Evolutionary conservation across 1,284 basidiomycete genomes (phyloP).

Genomic region (Porogramme epimiltina): DNA sequence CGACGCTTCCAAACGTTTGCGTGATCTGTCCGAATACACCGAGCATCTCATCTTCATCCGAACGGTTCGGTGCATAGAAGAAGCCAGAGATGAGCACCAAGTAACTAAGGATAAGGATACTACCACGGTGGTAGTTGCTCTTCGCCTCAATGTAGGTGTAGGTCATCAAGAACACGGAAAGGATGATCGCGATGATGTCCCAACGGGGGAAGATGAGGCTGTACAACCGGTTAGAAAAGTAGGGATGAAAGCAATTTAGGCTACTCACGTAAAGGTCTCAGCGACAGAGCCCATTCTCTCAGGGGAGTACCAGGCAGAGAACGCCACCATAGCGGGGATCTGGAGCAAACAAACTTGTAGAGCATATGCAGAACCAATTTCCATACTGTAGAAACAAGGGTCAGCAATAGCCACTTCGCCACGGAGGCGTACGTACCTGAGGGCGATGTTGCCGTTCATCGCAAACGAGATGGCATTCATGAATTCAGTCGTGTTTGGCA

Average conservation of each 20-base stretch:
- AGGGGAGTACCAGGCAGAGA: slow-evolving; percentile 92
- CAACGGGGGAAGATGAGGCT: slow-evolving; percentile 98
- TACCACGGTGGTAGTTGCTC: slow-evolving; percentile 95
- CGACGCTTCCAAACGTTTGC: slow-evolving; percentile 4
- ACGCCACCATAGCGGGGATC: slow-evolving; percentile 98
- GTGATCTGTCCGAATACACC: slow-evolving; percentile 11
- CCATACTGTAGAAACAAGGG: slow-evolving; percentile 89
- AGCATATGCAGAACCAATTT: slow-evolving; percentile 99
- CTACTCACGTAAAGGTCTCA: slow-evolving; percentile 86
- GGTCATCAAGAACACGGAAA: slow-evolving; percentile 95
- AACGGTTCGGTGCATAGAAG: slow-evolving; percentile 65
- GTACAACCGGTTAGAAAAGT: slow-evolving; percentile 13
- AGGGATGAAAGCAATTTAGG: background rate
- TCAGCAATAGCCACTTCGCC: too few relatives aligned
- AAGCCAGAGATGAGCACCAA: slow-evolving; percentile 80
- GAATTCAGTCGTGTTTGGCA: slow-evolving; percentile 99
- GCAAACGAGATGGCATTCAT: slow-evolving; percentile 99
- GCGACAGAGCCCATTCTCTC: slow-evolving; percentile 81
- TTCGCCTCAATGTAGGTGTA: slow-evolving; percentile 99
- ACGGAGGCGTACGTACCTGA: slow-evolving; percentile 64
- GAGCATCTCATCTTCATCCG: slow-evolving; percentile 21
- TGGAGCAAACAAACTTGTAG: slow-evolving; percentile 97
- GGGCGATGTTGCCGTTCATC: slow-evolving; percentile 94
- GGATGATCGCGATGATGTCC: slow-evolving; percentile 95
- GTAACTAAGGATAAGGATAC: slow-evolving; percentile 89